phyloP scores from a whole-genome alignment of 805 yeast species.

The Wickerhamiella domercqiae region DNA sequence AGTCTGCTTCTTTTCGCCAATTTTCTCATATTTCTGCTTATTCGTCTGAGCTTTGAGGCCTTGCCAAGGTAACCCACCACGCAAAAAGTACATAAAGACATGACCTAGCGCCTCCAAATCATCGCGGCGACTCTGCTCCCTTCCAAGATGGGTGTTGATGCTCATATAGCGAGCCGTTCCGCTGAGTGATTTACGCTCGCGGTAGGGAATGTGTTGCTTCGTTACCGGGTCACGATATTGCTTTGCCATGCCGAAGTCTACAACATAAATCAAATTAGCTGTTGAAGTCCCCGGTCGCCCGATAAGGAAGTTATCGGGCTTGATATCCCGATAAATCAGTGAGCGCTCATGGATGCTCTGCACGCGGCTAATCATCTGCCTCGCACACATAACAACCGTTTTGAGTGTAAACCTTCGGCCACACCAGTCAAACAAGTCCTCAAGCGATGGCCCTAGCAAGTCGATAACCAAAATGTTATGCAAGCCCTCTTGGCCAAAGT shows the following conservation, averaged over 20 bases:
- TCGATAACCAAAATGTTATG: conserved; percentile 93
- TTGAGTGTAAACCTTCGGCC: conserved; percentile 76
- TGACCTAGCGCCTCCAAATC: conserved; percentile 91
- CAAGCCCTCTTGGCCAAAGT: conserved; percentile 95
- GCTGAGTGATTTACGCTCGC: conserved; percentile 89
- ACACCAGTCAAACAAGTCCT: conserved; percentile 97
- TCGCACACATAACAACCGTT: conserved; percentile 85
- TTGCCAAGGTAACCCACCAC: conserved; percentile 97
- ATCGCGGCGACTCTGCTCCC: conserved; percentile 93
- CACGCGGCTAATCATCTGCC: conserved; percentile 82
- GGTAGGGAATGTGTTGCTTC: conserved; percentile 86
- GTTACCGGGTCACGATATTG: conserved; percentile 90
- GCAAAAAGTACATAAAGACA: conserved; percentile 82
- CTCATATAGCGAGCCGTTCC: conserved; percentile 97
- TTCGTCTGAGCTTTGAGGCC: conserved; percentile 94
- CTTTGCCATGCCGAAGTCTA: conserved; percentile 87
- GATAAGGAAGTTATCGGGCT: conserved; percentile 91
- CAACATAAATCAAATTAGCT: conserved; percentile 83
- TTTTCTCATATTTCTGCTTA: conserved; percentile 92
- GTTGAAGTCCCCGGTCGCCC: conserved; percentile 77
- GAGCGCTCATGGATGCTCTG: conserved; percentile 80
- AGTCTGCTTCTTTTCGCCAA: conserved; percentile 86
- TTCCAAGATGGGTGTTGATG: conserved; percentile 89
- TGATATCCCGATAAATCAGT: conserved; percentile 88
- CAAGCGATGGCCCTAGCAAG: conserved; percentile 86